Conservation (phyloP, 2,329 filamentous ascomycete genomes). For the Diaporthe humulicola region DNA sequence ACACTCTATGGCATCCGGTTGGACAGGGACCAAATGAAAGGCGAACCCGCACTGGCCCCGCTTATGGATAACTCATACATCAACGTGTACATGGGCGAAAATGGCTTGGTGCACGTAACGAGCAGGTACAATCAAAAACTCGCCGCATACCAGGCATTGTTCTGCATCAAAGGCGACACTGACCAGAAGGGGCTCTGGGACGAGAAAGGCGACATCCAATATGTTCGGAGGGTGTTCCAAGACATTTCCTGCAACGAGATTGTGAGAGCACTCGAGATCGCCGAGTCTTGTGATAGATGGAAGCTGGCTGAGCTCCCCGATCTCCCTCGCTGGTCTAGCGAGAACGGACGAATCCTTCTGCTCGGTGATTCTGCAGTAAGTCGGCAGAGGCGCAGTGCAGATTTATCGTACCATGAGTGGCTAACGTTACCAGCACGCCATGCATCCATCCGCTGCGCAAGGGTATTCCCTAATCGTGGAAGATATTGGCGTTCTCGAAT, state of each 20-base stretch:
- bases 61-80: conserved; percentile 42
- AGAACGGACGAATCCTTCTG: conserved; percentile 39
- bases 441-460: conserved; percentile 31
- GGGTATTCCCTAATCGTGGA: conserved; percentile 33
- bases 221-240: conserved; percentile 40
- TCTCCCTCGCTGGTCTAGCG: conserved; percentile 43
- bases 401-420: neutral
- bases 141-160: conserved; percentile 35
- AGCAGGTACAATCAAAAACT: conserved; percentile 40
- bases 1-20: conserved; percentile 42
- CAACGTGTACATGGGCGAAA: conserved; percentile 42
- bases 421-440: conserved; percentile 25
- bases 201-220: conserved; percentile 43
- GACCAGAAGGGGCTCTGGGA: conserved; percentile 45
- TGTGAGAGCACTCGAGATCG: conserved; percentile 34
- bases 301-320: conserved; percentile 43
- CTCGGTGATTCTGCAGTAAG: conserved; percentile 42
- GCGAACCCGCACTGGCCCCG: conserved; percentile 23
- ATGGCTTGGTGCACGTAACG: conserved; percentile 39
- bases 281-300: conserved; percentile 43
- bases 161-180: conserved; percentile 41
- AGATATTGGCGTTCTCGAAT: conserved; percentile 35
- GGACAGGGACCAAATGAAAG: conserved; percentile 17
- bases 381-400: too few relatives aligned
- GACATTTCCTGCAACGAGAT: conserved; percentile 40